Conservation (phyloP, 2,329 filamentous ascomycete genomes). For the Paramyrothecium roridum region DNA sequence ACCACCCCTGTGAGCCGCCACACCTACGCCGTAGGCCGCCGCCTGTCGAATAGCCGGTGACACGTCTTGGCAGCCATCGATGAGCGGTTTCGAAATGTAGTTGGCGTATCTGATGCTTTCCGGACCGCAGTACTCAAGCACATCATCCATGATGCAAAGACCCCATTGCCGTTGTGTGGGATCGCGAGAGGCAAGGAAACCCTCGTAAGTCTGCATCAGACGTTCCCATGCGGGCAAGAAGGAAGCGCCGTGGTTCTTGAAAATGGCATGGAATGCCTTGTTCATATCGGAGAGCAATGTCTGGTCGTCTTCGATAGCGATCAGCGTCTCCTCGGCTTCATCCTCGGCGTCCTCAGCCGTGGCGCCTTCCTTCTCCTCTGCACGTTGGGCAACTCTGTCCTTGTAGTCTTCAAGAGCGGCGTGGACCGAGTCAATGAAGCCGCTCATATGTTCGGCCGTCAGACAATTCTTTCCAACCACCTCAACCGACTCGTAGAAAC, state of each 20-base stretch:
- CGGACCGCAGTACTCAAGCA: slow-evolving; percentile 91
- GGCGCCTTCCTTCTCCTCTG: slow-evolving; percentile 72
- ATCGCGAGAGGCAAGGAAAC: slow-evolving; percentile 77
- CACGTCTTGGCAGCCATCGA: slow-evolving; percentile 80
- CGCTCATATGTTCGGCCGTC: slow-evolving; percentile 72
- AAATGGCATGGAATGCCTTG: slow-evolving; percentile 98
- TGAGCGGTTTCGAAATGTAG: slow-evolving; percentile 82
- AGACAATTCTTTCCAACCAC: slow-evolving; percentile 86
- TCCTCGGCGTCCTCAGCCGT: slow-evolving; percentile 89
- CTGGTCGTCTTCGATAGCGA: slow-evolving; percentile 96
- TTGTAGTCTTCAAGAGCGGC: slow-evolving; percentile 92
- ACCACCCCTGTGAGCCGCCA: slow-evolving; percentile 91
- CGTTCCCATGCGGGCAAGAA: slow-evolving; percentile 90
- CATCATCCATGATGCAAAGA: slow-evolving; percentile 98
- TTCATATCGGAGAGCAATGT: slow-evolving; percentile 98
- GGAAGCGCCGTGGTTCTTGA: slow-evolving; percentile 85
- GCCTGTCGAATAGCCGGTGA: slow-evolving; percentile 93
- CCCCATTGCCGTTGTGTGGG: slow-evolving; percentile 96
- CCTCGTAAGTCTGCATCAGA: slow-evolving; percentile 79
- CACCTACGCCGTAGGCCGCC: slow-evolving; percentile 91
- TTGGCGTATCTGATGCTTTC: slow-evolving; percentile 84
- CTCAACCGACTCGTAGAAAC: slow-evolving; percentile 97
- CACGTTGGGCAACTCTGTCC: slow-evolving; percentile 74
- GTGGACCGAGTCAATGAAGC: slow-evolving; percentile 82
- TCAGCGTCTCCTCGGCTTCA: slow-evolving; percentile 78